phyloP scores from a whole-genome alignment of 2,329 filamentous ascomycete genomes.

The Colletotrichum zoysiae region DNA sequence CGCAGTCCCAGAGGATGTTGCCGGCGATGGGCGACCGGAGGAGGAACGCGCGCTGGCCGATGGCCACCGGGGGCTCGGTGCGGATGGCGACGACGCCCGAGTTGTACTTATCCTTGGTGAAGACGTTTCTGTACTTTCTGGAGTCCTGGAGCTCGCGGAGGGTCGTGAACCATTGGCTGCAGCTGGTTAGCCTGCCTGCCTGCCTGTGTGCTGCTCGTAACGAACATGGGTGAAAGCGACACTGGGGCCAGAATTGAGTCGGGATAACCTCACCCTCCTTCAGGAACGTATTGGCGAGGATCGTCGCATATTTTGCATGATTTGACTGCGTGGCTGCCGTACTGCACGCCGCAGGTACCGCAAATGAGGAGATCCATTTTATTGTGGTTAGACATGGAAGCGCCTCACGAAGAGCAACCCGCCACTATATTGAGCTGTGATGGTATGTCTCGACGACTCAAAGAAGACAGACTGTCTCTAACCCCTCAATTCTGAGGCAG shows the following conservation, averaged over 20 bases:
- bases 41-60: slow-evolving; percentile 81
- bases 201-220: neutral
- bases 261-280: slow-evolving; percentile 24
- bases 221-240: neutral
- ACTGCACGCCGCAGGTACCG: slow-evolving; percentile 78
- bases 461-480: neutral
- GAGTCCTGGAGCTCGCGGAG: slow-evolving; percentile 59
- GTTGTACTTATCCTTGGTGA: slow-evolving; percentile 61
- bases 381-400: no score
- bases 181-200: no score
- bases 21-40: slow-evolving; percentile 70
- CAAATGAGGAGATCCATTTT: slow-evolving; percentile 65
- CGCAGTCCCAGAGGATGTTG: slow-evolving; percentile 85
- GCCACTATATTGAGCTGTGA: no score
- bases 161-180: slow-evolving; percentile 75
- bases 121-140: slow-evolving; percentile 64
- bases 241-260: neutral
- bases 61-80: slow-evolving; percentile 72
- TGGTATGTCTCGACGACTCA: neutral
- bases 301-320: slow-evolving; percentile 81
- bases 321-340: slow-evolving; percentile 60
- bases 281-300: slow-evolving; percentile 76
- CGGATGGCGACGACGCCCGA: slow-evolving; percentile 59
- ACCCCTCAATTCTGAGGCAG: slow-evolving; percentile 2
- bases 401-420: neutral